phyloP scores from a whole-genome alignment of 176 grass and related monocot species.

The Microstegium vimineum region DNA sequence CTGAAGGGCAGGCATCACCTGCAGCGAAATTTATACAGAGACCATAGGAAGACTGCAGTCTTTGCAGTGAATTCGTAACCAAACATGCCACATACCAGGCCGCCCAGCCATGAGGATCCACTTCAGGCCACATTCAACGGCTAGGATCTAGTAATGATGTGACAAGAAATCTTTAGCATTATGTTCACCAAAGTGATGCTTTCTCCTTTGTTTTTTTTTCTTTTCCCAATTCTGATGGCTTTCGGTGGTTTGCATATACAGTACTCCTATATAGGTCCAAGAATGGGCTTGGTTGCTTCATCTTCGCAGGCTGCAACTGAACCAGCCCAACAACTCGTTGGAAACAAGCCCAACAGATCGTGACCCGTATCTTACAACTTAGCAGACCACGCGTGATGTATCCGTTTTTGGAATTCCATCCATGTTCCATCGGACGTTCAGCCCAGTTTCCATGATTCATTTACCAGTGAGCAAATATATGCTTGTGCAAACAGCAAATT shows the following conservation, averaged over 20 bases:
- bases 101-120: background rate
- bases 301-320: background rate
- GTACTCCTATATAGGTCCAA: too few relatives aligned
- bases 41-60: background rate
- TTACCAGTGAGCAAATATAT: background rate
- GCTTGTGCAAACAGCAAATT: constrained; percentile 4
- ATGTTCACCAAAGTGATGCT: background rate
- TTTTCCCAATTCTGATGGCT: background rate
- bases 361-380: too few relatives aligned
- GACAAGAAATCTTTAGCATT: background rate
- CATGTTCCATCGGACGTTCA: background rate
- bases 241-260: too few relatives aligned
- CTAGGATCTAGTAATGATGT: background rate
- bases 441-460: background rate
- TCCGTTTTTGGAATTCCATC: too few relatives aligned
- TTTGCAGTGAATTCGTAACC: background rate
- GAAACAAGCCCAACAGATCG: background rate
- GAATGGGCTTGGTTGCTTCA: too few relatives aligned
- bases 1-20: background rate
- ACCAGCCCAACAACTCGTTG: background rate
- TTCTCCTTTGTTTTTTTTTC: background rate
- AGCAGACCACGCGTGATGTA: background rate
- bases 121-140: background rate
- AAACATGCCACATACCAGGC: too few relatives aligned
- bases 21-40: background rate